Base-by-base conservation (phyloP, 176 grass and related monocot genomes). In the Puya raimondii region DNA sequence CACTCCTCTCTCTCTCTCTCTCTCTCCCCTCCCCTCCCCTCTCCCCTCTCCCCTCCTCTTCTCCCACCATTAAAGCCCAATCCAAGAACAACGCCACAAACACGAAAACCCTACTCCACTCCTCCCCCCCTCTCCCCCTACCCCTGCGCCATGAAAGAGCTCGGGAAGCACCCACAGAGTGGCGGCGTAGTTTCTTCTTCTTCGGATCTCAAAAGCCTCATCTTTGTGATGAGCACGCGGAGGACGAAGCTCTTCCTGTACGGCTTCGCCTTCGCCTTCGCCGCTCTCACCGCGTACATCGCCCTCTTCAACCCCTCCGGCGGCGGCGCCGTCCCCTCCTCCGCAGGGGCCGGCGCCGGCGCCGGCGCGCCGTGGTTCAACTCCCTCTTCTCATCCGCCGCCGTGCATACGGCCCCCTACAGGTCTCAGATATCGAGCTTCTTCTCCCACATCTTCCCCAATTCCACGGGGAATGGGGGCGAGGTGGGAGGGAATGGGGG, bases 161-260 rank as follows among this genome's bases (percentile, higher is more conserved):
- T 64, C 66, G 12, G 65, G 67, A 74, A 74, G 64, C 63, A 15
- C 63, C 76, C 66, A 2, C 69, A 74, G 64, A 49, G 22, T 12
- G 68, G 67, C 20, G 52, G 33, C 10, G 10, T 18, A 27, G 23
- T 22, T 7, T 3, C 57, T 7, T 14, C 57, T 21, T 63, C 47
- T 23, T 72, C 73, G 23, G 77, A 85, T 72, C 23, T 76, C 3
- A 72, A 50, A 51, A 15, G 57, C 4, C 50, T 80, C 72, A 67
- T 58, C 58, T 48, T 13, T 4, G 25, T 68, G 20, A 27, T 77
- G n/a, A n/a, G 65, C 53, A 17, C 20, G 9, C 65, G 20, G 4
- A 71, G 49, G 76, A 76, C 77, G 16, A 92, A 91, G 79, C 51
- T 97, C 33, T 90, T 85, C 84, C 59, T 92, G 23, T 92, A 92